Evolutionary conservation across 2,329 filamentous ascomycete species (phyloP), one percentile per base, ranked within the genome.

Genomic region (Colletotrichum abscissum): DNA sequence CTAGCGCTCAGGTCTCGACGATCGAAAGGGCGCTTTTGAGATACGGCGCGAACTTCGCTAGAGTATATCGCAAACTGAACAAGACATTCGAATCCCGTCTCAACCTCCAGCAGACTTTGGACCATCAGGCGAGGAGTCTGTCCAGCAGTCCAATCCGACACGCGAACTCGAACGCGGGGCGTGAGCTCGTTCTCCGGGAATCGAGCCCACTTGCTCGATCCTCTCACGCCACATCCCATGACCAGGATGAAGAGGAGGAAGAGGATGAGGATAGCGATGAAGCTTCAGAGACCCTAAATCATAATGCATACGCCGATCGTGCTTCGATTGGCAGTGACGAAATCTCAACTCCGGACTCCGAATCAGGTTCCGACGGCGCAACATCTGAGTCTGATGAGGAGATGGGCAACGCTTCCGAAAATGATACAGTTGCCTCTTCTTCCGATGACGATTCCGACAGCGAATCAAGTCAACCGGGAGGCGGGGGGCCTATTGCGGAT

Each of bases 51-150:
- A 78, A 87, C 69, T 62, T 85, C 7, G 79, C 79, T 19, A 78
- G 75, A 19, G 81, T 86, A 0, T 88, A 86, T 71, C 75, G 80
- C 3, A 76, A 78, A 5, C 77, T 88, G 6, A 69, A 77, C 1
- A 77, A 79, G 56, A 77, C 77, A 1, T 74, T 74, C 6, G 24
- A n/a, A 2, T 19, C 72, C 2, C 78, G 79, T 1, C 71, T 82
- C 7, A 78, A 76, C 59, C 81, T 81, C 60, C 78, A 82, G 30
- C 81, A 81, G 22, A 80, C 81, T 69, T 78, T 80, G 75, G 80
- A 83, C 5, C 74, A 71, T 1, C 68, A 67, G 30, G 62, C 69
- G 6, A 58, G 57, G 26, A 72, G 63, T 30, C 14, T 68, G 5
- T 72, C 72, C 2, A 68, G 49, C 4, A 67, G 63, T 16, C 59